Base-by-base conservation (phyloP, 495 filamentous ascomycete species). In the Viridothelium virens region DNA sequence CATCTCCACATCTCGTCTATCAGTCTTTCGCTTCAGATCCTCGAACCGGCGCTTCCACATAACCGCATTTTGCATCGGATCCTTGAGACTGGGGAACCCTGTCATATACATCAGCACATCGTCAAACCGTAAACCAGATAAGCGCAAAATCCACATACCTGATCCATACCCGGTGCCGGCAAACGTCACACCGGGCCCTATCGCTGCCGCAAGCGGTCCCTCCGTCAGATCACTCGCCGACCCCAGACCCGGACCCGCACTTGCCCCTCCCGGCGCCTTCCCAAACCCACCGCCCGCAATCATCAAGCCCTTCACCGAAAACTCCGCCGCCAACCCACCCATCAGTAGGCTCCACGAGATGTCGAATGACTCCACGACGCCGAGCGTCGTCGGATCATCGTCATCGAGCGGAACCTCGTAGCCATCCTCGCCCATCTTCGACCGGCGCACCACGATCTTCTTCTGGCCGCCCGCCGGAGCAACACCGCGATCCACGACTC, bases 341-440 rank as follows among this genome's bases (percentile, higher is more conserved):
- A 74, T 69, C 14, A 65, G 53, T 0, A 73, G 66, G 25, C 33
- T 65, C 68, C 74, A 77, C 9, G 39, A 65, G 1, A 77, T 62
- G 53, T 77, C 76, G 56, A 75, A 77, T 0, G 69, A 67, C 56
- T 76, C 74, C 34, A 68, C 62, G 5, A 74, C 67, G 6, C 59
- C 65, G 12, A 44, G 66, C 12, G 67, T 64, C 9, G 67, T 70
- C 5, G 71, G 71, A 4, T 69, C 67, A 31, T 75, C 67, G 11
- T 72, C 74, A n/a, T 75, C 74, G 16, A 77, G 68, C 9, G 75
- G 72, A 25, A 67, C 70, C 37, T 77, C 74, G 63, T 75, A 78
- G 14, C 76, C 76, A 39, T 78, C 76, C 0, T 67, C 69, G 39
- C 72, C 74, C 38, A 72, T 65, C 1, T 74, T 61, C 64, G 74